These are phyloP conservation scores for Clonostachys rosea DNA, from an alignment of 2,329 filamentous ascomycete genomes.

Conservation along the genomic window DNA sequence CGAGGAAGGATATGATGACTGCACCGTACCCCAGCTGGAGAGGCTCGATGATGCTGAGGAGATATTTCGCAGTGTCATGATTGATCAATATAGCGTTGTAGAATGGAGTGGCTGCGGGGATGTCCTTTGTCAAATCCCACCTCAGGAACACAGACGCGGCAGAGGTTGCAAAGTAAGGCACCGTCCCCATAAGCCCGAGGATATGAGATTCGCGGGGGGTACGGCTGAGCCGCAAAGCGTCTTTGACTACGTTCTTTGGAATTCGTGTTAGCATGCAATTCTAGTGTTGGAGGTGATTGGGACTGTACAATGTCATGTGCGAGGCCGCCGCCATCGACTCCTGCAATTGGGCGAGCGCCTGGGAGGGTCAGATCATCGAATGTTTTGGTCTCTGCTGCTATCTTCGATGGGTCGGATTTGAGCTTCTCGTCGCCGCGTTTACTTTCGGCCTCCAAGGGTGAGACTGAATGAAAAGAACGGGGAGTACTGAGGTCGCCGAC, in stretches of 20 bases:
- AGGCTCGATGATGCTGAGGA: slow-evolving; percentile 75
- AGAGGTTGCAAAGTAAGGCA: slow-evolving; percentile 84
- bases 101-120: slow-evolving; percentile 55
- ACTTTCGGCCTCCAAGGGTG: neutral
- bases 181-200: slow-evolving; percentile 70
- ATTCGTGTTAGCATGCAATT: slow-evolving; percentile 2
- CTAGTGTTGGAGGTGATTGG: neutral
- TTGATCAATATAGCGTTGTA: slow-evolving; percentile 44
- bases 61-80: slow-evolving; percentile 65
- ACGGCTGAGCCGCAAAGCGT: slow-evolving; percentile 59
- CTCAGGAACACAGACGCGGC: slow-evolving; percentile 76
- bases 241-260: slow-evolving; percentile 56
- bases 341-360: slow-evolving; percentile 2
- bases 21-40: slow-evolving; percentile 90
- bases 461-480: too few species aligned
- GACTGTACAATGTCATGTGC: slow-evolving; percentile 52
- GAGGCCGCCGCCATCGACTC: slow-evolving; percentile 24
- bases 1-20: slow-evolving; percentile 89
- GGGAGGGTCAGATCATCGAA: slow-evolving; percentile 12
- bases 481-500: too few species aligned
- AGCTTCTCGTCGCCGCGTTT: slow-evolving; percentile 50
- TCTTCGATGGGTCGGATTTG: slow-evolving; percentile 57
- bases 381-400: slow-evolving; percentile 49
- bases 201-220: slow-evolving; percentile 66
- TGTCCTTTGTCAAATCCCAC: slow-evolving; percentile 72